Conservation (phyloP, 495 filamentous ascomycete genomes). For the Pseudoneurospora amorphoporcata region DNA sequence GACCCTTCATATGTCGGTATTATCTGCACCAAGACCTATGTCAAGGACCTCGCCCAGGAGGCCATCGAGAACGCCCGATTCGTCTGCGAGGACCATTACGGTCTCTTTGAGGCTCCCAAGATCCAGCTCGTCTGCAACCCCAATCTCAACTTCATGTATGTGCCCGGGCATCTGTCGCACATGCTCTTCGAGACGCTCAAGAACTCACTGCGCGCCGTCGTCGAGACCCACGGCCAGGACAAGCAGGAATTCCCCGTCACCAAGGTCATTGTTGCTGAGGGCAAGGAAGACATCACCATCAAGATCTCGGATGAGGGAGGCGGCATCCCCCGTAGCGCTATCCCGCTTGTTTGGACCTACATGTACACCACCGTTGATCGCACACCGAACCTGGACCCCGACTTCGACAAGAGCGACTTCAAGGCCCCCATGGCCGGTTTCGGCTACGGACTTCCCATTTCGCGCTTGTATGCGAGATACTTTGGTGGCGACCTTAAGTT, state of each 20-base stretch:
- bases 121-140: slow-evolving; percentile 92
- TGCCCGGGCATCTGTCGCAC: slow-evolving; percentile 92
- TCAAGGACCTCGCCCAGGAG: slow-evolving; percentile 89
- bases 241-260: slow-evolving; percentile 93
- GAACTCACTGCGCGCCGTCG: slow-evolving; percentile 92
- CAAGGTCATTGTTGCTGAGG: slow-evolving; percentile 93
- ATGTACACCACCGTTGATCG: slow-evolving; percentile 99
- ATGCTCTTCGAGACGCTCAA: slow-evolving; percentile 99
- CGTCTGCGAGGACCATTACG: slow-evolving; percentile 98
- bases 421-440: slow-evolving; percentile 99
- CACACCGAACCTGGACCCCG: slow-evolving; percentile 87
- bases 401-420: slow-evolving; percentile 99
- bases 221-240: slow-evolving; percentile 90
- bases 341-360: slow-evolving; percentile 97
- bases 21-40: slow-evolving; percentile 97
- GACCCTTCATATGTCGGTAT: slow-evolving; percentile 95
- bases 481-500: slow-evolving; percentile 95
- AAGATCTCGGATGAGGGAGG: slow-evolving; percentile 95
- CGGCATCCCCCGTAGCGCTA: slow-evolving; percentile 81
- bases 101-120: slow-evolving; percentile 92
- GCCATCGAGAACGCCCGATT: slow-evolving; percentile 97
- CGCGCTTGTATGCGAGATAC: slow-evolving; percentile 87
- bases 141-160: slow-evolving; percentile 96
- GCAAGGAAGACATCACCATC: slow-evolving; percentile 97
- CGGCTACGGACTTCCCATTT: slow-evolving; percentile 91